A percentile compares a stretch with the other conserved stretches of the same genome.
Conservation (phyloP, 495 filamentous ascomycete species). For the Elaphomyces granulatus region DNA sequence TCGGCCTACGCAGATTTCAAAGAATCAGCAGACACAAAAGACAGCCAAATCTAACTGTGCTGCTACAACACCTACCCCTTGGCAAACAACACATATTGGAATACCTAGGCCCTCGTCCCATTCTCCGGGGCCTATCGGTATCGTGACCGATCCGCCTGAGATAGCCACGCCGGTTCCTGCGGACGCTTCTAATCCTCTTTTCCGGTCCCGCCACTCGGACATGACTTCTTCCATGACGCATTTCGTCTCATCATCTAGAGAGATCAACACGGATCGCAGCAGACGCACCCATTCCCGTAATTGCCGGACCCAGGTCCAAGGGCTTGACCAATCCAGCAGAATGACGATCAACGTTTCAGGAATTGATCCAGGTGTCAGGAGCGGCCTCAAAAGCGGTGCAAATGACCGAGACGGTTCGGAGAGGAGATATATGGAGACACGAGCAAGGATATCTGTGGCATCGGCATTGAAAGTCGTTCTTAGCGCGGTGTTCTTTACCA, state of each 20-base stretch:
- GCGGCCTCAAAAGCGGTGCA: constrained; percentile 66
- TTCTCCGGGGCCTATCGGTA: constrained; percentile 79
- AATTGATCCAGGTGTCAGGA: constrained; percentile 73
- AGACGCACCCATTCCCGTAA: constrained; percentile 78
- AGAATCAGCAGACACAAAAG: neutral
- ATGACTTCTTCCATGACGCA: constrained; percentile 76
- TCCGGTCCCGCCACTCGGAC: constrained; percentile 40
- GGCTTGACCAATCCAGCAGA: constrained; percentile 81
- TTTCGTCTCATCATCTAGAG: constrained; percentile 61
- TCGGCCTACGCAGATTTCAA: constrained; percentile 45
- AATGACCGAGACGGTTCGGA: constrained; percentile 71
- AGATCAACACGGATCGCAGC: constrained; percentile 57
- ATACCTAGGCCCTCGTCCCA: constrained; percentile 87
- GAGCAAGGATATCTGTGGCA: constrained; percentile 65
- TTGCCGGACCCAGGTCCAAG: constrained; percentile 84
- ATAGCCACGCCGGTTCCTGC: constrained; percentile 36
- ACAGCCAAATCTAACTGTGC: neutral
- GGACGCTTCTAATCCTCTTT: constrained; percentile 29
- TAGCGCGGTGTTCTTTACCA: constrained; percentile 1
- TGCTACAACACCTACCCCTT: constrained; percentile 49
- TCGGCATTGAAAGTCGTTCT: neutral
- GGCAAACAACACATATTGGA: constrained; percentile 83
- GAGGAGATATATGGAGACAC: constrained; percentile 81
- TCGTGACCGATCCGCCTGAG: constrained; percentile 37
- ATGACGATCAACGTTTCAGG: constrained; percentile 79